Evolutionary conservation across 2,329 filamentous ascomycete species (phyloP).

Genomic region (Neofusicoccum sp.): DNA sequence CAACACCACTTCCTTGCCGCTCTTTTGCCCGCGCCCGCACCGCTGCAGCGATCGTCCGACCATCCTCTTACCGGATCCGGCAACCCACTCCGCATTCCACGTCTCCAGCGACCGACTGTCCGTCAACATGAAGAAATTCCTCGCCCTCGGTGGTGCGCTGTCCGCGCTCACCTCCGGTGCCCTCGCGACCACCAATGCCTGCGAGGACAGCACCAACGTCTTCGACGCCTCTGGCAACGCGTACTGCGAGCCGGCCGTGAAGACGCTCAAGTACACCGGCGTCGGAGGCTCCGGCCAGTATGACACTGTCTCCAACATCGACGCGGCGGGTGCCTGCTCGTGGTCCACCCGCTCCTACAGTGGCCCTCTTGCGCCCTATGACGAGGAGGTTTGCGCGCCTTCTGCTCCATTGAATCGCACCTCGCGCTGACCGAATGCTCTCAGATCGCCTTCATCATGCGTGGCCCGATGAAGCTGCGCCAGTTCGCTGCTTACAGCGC

Average conservation of each 20-base stretch:
- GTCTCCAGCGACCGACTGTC: background rate
- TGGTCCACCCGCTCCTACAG: slow-evolving; percentile 54
- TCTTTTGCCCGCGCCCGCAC: background rate
- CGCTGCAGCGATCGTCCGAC: background rate
- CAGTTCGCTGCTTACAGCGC: slow-evolving; percentile 68
- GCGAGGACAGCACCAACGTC: slow-evolving; percentile 1
- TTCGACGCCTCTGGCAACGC: slow-evolving; percentile 47
- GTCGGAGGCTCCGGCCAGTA: slow-evolving; percentile 62
- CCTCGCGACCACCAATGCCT: slow-evolving; percentile 9
- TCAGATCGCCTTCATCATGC: slow-evolving; percentile 70
- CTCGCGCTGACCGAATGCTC: background rate
- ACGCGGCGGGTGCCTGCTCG: slow-evolving; percentile 55
- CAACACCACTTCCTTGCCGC: background rate
- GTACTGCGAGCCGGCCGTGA: slow-evolving; percentile 62
- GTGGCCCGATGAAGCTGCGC: slow-evolving; percentile 66
- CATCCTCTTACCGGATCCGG: background rate
- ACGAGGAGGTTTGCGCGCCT: slow-evolving; percentile 63
- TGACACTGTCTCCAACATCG: slow-evolving; percentile 63
- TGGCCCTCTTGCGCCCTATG: slow-evolving; percentile 64
- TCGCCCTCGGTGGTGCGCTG: background rate
- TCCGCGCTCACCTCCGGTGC: background rate
- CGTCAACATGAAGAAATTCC: slow-evolving; percentile 6
- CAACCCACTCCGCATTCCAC: background rate
- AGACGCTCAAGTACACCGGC: slow-evolving; percentile 65
- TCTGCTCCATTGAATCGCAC: background rate